phyloP scores from a whole-genome alignment of 768 basidiomycete species.

The Pleurotus ostreatus region DNA sequence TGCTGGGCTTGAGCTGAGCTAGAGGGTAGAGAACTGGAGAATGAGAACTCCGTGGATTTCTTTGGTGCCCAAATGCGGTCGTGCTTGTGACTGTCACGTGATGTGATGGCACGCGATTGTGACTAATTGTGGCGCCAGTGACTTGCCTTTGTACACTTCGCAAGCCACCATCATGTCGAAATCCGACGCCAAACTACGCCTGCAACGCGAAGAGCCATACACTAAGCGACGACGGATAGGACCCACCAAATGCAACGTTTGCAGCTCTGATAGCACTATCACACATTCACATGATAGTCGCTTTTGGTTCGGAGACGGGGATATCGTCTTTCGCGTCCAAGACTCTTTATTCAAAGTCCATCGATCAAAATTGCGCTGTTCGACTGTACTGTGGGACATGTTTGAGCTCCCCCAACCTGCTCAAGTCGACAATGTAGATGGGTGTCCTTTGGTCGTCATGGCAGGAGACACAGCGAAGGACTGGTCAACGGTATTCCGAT shows the following conservation, averaged over 20 bases:
- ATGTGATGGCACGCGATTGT: too few species aligned
- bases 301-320: slow-evolving; percentile 30
- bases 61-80: too few species aligned
- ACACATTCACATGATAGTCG: not conserved
- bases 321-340: slow-evolving; percentile 28
- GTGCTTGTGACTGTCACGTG: too few species aligned
- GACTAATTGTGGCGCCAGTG: too few species aligned
- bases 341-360: slow-evolving; percentile 23
- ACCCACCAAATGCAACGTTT: not conserved
- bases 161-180: not conserved
- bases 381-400: slow-evolving; percentile 30
- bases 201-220: not conserved
- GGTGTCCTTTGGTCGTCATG: slow-evolving; percentile 24
- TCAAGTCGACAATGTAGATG: slow-evolving; percentile 24
- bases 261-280: not conserved
- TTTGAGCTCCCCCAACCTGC: slow-evolving; percentile 28
- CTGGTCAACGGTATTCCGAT: slow-evolving; percentile 24
- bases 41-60: too few species aligned
- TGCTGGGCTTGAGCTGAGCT: too few species aligned
- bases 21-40: too few species aligned
- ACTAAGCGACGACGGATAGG: not conserved
- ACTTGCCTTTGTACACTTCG: too few species aligned
- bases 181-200: not conserved
- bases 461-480: slow-evolving; percentile 19
- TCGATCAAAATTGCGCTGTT: slow-evolving; percentile 13